Evolutionary conservation across 2,329 filamentous ascomycete genomes (phyloP), one percentile per base, ranked within the genome.

Genomic region (Ophiobolus disseminans): DNA sequence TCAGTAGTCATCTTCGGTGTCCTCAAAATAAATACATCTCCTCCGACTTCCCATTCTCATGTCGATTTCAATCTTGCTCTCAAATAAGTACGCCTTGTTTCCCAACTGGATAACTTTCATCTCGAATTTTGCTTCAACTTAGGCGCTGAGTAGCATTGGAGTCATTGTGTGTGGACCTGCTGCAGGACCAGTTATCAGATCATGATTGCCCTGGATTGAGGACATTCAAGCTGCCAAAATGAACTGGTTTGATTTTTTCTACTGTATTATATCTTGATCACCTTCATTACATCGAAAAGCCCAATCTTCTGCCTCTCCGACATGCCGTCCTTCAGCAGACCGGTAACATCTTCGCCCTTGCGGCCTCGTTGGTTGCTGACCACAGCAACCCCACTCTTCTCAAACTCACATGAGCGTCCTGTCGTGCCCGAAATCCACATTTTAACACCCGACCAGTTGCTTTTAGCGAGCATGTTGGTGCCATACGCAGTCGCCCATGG

Each of bases 401-500:
- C 70, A 34, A 76, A 78, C 34, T 78, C 70, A 6, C 69, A 75
- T 5, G 73, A 75, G 31, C 71, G 70, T 45, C 79, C 77, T 1
- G 78, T 80, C 39, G 78, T 71, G 0, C 78, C 78, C 60, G 76
- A 79, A 0, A 78, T 60, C 78, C 76, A 80, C 13, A 58, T 44
- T 32, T 72, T 72, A 1, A 78, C 69, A 1, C 60, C 58, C 5
- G 46, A 50, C 80, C 72, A 81, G 79, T 37, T 77, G 71, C 76
- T 76, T 23, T 51, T 57, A 1, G 58, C 55, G 3, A 79, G 55
- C 2, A 83, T 52, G 45, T 85, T 79, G 0, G 81, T 84, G 4
- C 76, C 79, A 62, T 84, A 86, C 0, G 78, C 82, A 6, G 73
- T 73, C 2, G 68, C 73, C 74, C 77, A 80, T 0, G 77, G 75